Conservation (phyloP, 2,329 filamentous ascomycete genomes). For the Rhynchosporium agropyri region DNA sequence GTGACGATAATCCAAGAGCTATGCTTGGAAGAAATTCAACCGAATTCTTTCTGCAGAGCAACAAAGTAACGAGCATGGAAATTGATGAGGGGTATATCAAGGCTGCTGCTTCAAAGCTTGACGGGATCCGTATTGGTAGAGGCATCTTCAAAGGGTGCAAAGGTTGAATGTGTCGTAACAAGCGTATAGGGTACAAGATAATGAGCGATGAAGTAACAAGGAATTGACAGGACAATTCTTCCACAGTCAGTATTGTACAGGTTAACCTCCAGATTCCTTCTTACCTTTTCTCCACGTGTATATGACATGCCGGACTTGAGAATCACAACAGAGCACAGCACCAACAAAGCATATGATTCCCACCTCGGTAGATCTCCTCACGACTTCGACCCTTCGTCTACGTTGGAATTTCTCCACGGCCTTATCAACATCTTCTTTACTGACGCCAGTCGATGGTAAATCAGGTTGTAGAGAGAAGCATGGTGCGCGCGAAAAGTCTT, state of each 20-base stretch:
- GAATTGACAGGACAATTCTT: conserved; percentile 40
- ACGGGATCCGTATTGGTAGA: conserved; percentile 58
- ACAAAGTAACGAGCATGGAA: conserved; percentile 75
- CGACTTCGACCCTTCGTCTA: conserved; percentile 51
- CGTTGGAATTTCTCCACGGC: conserved; percentile 45
- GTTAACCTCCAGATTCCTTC: conserved; percentile 11
- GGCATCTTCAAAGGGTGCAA: conserved; percentile 33
- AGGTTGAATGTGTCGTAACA: conserved; percentile 50
- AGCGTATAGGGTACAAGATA: conserved; percentile 60
- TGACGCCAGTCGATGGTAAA: conserved; percentile 12
- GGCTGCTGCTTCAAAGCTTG: conserved; percentile 86
- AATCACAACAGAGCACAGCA: conserved; percentile 49
- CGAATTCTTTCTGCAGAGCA: conserved; percentile 65
- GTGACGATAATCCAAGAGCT: conserved; percentile 75
- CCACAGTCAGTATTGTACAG: conserved; percentile 29
- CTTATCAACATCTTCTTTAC: conserved; percentile 31
- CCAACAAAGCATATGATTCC: conserved; percentile 54
- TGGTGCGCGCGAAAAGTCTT: conserved; percentile 33
- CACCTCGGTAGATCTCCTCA: conserved; percentile 56
- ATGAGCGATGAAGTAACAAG: conserved; percentile 47
- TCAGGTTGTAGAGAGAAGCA: conserved; percentile 22
- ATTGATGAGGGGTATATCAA: conserved; percentile 82
- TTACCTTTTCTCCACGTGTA: conserved; percentile 54
- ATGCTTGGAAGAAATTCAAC: conserved; percentile 75
- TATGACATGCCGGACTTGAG: conserved; percentile 50